Percentiles rank a stretch among this genome's conserved stretches.
phyloP scores from a whole-genome alignment of 257 asterid species.

The Ilex aquifolium region DNA sequence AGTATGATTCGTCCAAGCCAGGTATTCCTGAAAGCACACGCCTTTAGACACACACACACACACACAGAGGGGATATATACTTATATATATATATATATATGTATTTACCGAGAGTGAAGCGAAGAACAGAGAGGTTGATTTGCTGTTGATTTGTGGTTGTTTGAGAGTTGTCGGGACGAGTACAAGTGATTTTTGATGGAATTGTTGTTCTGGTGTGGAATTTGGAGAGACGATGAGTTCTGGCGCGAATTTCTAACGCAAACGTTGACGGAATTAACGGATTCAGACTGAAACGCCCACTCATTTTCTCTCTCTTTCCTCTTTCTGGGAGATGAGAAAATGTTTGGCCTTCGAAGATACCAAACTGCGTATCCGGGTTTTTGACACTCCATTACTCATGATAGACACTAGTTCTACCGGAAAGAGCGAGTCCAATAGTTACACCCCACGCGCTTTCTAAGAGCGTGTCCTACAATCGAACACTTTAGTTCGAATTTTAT shows the following conservation, averaged over 20 bases:
- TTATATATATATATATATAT: too few relatives aligned
- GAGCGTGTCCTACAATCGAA: too few relatives aligned
- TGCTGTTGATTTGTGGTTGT: constrained; percentile 35
- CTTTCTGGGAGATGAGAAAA: too few relatives aligned
- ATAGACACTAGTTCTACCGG: too few relatives aligned
- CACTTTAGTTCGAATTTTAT: too few relatives aligned
- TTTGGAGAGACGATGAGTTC: constrained; percentile 17
- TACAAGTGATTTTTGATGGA: constrained; percentile 27
- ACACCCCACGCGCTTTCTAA: too few relatives aligned
- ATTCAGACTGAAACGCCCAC: neutral
- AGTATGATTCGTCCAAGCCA: constrained; percentile 89
- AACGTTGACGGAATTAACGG: constrained; percentile 14
- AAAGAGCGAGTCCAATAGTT: too few relatives aligned
- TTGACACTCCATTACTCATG: too few relatives aligned
- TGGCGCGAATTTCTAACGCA: constrained; percentile 21
- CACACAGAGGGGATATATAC: neutral
- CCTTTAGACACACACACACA: neutral
- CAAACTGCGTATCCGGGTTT: too few relatives aligned
- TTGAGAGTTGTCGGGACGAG: constrained; percentile 24
- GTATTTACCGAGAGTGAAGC: constrained; percentile 74
- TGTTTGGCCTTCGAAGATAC: too few relatives aligned
- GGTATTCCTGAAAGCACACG: constrained; percentile 49
- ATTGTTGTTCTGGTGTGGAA: constrained; percentile 8
- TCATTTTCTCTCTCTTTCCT: constrained; percentile 10
- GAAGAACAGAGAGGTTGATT: constrained; percentile 86